Evolutionary conservation across 139 green algal species (phyloP).

Genomic region (Tetraselmis striata): DNA sequence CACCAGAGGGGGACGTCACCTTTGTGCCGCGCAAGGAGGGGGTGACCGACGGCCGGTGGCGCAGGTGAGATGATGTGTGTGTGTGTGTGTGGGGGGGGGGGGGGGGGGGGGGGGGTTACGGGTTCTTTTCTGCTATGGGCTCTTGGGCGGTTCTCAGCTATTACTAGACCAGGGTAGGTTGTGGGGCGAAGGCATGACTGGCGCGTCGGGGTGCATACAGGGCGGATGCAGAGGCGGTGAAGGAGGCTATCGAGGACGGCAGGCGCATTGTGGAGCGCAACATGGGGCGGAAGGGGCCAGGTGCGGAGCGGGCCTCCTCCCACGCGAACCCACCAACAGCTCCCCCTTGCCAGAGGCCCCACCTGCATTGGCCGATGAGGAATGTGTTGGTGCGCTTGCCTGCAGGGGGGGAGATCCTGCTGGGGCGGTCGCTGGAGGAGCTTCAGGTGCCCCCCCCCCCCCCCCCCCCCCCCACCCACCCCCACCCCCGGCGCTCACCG

Average conservation of each 20-base stretch:
- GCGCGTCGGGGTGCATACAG: too few relatives aligned
- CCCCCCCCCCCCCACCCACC: too few relatives aligned
- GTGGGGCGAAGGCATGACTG: too few relatives aligned
- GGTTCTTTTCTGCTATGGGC: too few relatives aligned
- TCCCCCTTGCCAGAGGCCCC: too few relatives aligned
- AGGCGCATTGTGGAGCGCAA: not conserved
- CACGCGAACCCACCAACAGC: too few relatives aligned
- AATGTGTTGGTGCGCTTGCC: not conserved
- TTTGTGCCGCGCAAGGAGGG: not conserved
- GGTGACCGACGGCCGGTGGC: not conserved
- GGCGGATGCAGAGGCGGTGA: not conserved
- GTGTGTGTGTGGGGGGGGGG: not conserved
- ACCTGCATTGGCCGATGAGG: not conserved
- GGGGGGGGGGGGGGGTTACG: too few relatives aligned
- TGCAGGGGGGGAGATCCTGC: constrained; percentile 31
- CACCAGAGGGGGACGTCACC: not conserved
- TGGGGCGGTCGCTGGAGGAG: constrained; percentile 41
- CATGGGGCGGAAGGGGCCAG: not conserved
- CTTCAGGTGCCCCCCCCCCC: too few relatives aligned
- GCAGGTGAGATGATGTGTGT: not conserved
- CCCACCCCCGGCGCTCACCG: too few relatives aligned
- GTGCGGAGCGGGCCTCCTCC: too few relatives aligned
- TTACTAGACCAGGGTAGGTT: too few relatives aligned
- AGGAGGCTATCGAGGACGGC: not conserved
- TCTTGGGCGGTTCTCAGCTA: too few relatives aligned